A percentile compares a stretch with the other conserved stretches of the same genome.
Evolutionary conservation across 2,329 filamentous ascomycete genomes (phyloP).

Genomic region (Calonectria honghensis): DNA sequence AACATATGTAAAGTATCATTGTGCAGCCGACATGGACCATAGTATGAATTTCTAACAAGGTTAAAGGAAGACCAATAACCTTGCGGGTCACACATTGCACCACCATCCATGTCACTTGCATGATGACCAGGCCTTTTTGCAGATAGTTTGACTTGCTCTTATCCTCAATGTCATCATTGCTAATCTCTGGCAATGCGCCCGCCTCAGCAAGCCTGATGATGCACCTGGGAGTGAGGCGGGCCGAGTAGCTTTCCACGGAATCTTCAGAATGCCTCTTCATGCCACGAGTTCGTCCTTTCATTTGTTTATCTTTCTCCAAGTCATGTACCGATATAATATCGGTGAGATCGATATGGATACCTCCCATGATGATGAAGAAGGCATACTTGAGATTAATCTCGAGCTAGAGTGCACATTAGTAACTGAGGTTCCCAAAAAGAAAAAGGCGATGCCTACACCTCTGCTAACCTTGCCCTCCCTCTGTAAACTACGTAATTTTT

Average conservation of each 20-base stretch:
- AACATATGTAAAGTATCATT: conserved; percentile 46
- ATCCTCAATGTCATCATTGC: conserved; percentile 55
- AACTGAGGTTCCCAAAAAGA: not conserved
- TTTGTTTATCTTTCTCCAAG: not conserved
- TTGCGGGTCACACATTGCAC: conserved; percentile 59
- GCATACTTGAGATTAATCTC: conserved; percentile 47
- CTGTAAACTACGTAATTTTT: conserved; percentile 7
- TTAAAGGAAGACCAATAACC: conserved; percentile 58
- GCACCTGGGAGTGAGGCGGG: conserved; percentile 31
- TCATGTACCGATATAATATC: conserved; percentile 29
- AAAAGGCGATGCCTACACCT: not conserved
- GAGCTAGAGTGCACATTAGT: not conserved
- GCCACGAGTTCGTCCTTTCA: not conserved
- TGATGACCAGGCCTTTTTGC: conserved; percentile 59
- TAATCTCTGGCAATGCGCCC: conserved; percentile 37
- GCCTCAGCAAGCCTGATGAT: conserved; percentile 36
- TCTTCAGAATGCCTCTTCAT: not conserved
- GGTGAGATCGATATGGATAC: conserved; percentile 48
- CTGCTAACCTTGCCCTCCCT: not conserved
- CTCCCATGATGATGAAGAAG: conserved; percentile 58
- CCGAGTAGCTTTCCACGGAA: conserved; percentile 27
- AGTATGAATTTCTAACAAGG: conserved; percentile 60
- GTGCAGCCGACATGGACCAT: conserved; percentile 50
- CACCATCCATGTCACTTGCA: conserved; percentile 64
- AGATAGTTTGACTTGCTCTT: conserved; percentile 62